Conservation (phyloP, 345 rosid species). For the Boechera divaricarpa region DNA sequence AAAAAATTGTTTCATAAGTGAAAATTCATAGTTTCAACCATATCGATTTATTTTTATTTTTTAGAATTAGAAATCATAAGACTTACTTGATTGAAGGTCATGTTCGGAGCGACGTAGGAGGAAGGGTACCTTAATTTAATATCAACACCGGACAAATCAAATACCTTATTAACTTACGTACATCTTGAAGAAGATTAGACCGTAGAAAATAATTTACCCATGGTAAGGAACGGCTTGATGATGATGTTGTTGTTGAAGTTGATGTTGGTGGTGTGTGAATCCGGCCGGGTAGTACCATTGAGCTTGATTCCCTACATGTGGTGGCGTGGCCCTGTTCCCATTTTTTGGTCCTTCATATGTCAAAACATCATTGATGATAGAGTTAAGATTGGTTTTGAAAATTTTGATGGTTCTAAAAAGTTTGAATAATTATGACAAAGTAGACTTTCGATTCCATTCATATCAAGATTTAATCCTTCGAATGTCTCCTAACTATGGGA, state of each 20-base stretch:
- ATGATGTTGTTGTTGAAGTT: constrained; percentile 32
- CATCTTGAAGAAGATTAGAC: constrained; percentile 18
- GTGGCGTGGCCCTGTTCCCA: constrained; percentile 59
- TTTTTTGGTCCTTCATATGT: constrained; percentile 57
- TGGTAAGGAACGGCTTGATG: constrained; percentile 81
- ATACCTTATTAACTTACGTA: constrained; percentile 9
- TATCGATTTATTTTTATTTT: neutral
- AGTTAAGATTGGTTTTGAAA: neutral
- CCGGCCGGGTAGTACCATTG: constrained; percentile 87
- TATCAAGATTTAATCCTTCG: constrained; percentile 17
- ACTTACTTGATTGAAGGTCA: constrained; percentile 77
- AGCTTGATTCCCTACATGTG: constrained; percentile 63
- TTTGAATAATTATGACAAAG: neutral
- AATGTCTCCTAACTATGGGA: neutral
- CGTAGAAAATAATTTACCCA: constrained; percentile 54
- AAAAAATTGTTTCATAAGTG: neutral
- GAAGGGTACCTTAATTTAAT: constrained; percentile 66
- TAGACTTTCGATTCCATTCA: neutral
- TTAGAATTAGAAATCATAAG: neutral
- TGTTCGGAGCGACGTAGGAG: constrained; percentile 63
- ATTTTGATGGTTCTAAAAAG: neutral
- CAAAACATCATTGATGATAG: constrained; percentile 25
- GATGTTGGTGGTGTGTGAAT: constrained; percentile 58
- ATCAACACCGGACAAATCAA: constrained; percentile 6
- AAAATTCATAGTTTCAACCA: neutral